phyloP scores from a whole-genome alignment of 805 yeast species.

The Ogataea salicorniae region DNA sequence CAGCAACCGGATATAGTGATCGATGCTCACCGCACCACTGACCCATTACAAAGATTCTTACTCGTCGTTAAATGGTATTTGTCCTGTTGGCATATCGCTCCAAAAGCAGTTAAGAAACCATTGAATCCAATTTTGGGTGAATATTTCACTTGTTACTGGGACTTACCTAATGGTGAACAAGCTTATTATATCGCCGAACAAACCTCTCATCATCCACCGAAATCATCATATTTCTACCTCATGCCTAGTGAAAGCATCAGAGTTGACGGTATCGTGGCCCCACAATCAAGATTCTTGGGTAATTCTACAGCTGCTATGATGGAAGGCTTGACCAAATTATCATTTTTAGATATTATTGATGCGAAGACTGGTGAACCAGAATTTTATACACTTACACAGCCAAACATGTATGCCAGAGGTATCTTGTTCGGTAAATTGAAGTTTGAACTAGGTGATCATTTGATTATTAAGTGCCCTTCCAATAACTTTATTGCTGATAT shows the following conservation, averaged over 20 bases:
- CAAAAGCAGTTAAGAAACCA: constrained; percentile 97
- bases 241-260: constrained; percentile 77
- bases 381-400: constrained; percentile 81
- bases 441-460: constrained; percentile 89
- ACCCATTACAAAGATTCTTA: constrained; percentile 65
- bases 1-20: constrained; percentile 73
- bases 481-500: constrained; percentile 66
- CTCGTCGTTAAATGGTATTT: constrained; percentile 83
- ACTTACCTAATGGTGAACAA: constrained; percentile 55
- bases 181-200: constrained; percentile 92
- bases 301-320: constrained; percentile 95
- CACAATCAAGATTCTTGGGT: constrained; percentile 85
- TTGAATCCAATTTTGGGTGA: constrained; percentile 94
- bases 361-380: constrained; percentile 47
- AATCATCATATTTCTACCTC: constrained; percentile 85
- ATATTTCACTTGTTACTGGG: constrained; percentile 89
- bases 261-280: constrained; percentile 84
- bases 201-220: constrained; percentile 98
- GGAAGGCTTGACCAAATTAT: constrained; percentile 81
- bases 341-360: constrained; percentile 56
- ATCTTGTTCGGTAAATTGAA: constrained; percentile 85
- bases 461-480: constrained; percentile 62
- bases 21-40: constrained; percentile 56
- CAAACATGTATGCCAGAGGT: constrained; percentile 93
- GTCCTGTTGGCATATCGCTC: constrained; percentile 97